Conservation (phyloP, 345 rosid genomes). For the Aethionema arabicum region DNA sequence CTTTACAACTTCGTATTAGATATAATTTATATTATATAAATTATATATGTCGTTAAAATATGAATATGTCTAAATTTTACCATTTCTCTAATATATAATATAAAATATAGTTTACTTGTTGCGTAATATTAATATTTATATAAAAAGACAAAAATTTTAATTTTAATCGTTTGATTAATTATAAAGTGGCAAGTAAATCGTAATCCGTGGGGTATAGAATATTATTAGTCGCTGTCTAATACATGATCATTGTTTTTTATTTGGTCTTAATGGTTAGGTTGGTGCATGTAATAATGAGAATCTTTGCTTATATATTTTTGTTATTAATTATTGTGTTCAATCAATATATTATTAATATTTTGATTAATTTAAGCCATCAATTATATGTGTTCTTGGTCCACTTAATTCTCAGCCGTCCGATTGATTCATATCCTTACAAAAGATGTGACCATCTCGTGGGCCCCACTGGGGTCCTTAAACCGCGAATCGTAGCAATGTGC, state of each 20-base stretch:
- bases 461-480: constrained; percentile 25
- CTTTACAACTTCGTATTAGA: no score
- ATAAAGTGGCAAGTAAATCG: constrained; percentile 2
- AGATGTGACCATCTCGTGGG: constrained; percentile 25
- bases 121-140: constrained; percentile 10
- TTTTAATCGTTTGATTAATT: constrained; percentile 11
- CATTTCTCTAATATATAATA: no score
- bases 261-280: constrained; percentile 23
- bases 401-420: constrained; percentile 31
- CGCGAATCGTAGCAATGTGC: constrained; percentile 33
- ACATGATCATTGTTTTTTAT: constrained; percentile 3
- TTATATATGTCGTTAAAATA: no score
- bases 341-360: constrained; percentile 7
- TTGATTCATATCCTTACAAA: constrained; percentile 11
- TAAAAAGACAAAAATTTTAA: not conserved
- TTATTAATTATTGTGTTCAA: not conserved
- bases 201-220: constrained; percentile 24
- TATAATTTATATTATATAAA: no score
- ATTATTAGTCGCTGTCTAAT: constrained; percentile 27
- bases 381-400: constrained; percentile 30
- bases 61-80: no score
- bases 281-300: constrained; percentile 28
- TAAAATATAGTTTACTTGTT: no score
- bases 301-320: constrained; percentile 16
- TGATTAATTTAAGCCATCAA: constrained; percentile 30